These are phyloP conservation scores for Eimeria falciformis DNA, from an alignment of 169 alveolate species.

Conservation along the genomic window DNA sequence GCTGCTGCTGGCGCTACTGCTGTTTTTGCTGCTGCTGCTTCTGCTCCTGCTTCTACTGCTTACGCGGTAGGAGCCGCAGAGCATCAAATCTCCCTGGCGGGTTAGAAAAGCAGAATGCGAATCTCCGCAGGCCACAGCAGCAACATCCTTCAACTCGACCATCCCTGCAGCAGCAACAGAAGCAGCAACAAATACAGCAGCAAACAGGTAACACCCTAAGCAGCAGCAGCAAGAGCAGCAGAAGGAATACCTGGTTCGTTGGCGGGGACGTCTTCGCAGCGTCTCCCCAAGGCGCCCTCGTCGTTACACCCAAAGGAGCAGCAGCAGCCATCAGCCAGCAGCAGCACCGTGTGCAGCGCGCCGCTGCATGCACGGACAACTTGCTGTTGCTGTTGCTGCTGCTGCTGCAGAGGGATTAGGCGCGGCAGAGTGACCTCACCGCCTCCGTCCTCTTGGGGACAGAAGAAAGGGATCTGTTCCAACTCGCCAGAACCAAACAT, in stretches of 20 bases:
- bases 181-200: neutral
- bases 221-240: neutral
- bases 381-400: neutral
- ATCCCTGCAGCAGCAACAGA: constrained; percentile 20
- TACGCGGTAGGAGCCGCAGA: constrained; percentile 70
- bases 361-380: constrained; percentile 55
- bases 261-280: neutral
- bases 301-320: constrained; percentile 68
- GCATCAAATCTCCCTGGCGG: constrained; percentile 40
- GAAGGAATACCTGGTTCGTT: constrained; percentile 1
- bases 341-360: constrained; percentile 67
- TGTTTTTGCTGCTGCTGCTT: neutral
- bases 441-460: constrained; percentile 18
- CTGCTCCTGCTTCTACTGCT: constrained; percentile 4
- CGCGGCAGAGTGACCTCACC: constrained; percentile 67
- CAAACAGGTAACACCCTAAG: neutral
- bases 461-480: constrained; percentile 61
- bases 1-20: neutral
- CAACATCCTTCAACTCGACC: constrained; percentile 1
- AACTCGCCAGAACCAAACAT: constrained; percentile 68
- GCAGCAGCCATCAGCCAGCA: constrained; percentile 59
- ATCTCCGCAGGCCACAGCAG: constrained; percentile 68
- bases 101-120: constrained; percentile 72
- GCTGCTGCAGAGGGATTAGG: neutral
- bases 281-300: constrained; percentile 63